Conservation (phyloP, 805 yeast genomes). For the Debaryomyces maramus region DNA sequence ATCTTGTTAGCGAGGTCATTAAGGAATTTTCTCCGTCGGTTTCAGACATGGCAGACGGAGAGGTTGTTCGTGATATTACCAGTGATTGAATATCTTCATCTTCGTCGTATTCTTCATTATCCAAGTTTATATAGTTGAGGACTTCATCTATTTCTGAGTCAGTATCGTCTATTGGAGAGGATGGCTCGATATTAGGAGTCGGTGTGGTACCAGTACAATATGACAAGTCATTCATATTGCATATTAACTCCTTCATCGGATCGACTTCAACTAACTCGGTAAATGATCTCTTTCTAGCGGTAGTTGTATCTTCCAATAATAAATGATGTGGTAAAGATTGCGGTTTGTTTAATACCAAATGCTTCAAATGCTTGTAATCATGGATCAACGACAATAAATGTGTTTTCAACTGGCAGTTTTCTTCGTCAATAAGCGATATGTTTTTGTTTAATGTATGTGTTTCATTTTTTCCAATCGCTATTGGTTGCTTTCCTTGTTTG, state of each 20-base stretch:
- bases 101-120: conserved; percentile 10
- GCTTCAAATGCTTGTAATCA: conserved; percentile 39
- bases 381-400: conserved; percentile 37
- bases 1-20: conserved; percentile 41
- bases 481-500: not conserved
- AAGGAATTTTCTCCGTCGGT: conserved; percentile 32
- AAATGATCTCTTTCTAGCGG: conserved; percentile 19
- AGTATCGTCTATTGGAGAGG: conserved; percentile 6
- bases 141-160: conserved; percentile 16
- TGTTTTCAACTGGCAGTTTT: conserved; percentile 36
- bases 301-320: conserved; percentile 7
- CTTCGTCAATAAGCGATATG: conserved; percentile 23
- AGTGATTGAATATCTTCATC: conserved; percentile 23
- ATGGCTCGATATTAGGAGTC: conserved; percentile 5
- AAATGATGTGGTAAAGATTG: conserved; percentile 7
- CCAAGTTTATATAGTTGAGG: conserved; percentile 27
- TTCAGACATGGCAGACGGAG: conserved; percentile 35
- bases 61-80: conserved; percentile 38
- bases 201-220: conserved; percentile 14
- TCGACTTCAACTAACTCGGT: conserved; percentile 18
- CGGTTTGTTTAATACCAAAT: conserved; percentile 23
- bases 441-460: conserved; percentile 6
- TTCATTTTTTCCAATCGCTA: not conserved
- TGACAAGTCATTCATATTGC: conserved; percentile 28
- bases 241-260: conserved; percentile 27